phyloP scores from a whole-genome alignment of 2,329 filamentous ascomycete species.

The Alternaria sp. region DNA sequence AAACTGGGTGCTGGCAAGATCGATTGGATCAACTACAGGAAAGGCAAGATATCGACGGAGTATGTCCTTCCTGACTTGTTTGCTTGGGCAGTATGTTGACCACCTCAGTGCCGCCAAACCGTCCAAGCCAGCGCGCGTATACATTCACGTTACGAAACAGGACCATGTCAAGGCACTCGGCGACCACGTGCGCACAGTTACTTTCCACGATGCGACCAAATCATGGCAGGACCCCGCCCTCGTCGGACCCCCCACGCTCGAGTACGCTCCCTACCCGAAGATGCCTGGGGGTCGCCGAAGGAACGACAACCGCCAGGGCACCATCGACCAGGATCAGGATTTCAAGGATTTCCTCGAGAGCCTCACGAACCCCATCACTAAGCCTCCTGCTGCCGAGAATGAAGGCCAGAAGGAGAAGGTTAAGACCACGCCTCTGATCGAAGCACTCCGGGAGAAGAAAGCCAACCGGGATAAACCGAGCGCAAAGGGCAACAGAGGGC shows the following conservation, averaged over 20 bases:
- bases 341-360: constrained; percentile 93
- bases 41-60: constrained; percentile 85
- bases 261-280: constrained; percentile 85
- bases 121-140: constrained; percentile 80
- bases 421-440: constrained; percentile 86
- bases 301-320: constrained; percentile 85
- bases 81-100: not conserved
- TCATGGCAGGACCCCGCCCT: constrained; percentile 76
- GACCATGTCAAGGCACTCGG: constrained; percentile 73
- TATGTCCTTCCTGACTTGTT: constrained; percentile 55
- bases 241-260: constrained; percentile 79
- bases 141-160: constrained; percentile 80
- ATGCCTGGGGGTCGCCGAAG: constrained; percentile 77
- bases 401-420: constrained; percentile 67
- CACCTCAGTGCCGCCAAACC: constrained; percentile 70
- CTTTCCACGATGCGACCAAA: constrained; percentile 84
- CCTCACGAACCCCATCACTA: constrained; percentile 76
- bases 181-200: constrained; percentile 71
- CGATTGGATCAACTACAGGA: constrained; percentile 80
- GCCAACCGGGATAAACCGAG: constrained; percentile 71
- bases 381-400: constrained; percentile 62
- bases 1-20: constrained; percentile 79
- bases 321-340: constrained; percentile 94
- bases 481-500: constrained; percentile 62
- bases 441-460: constrained; percentile 91